Evolutionary conservation across 371 early-diverging fungal species (phyloP).

Genomic region (Mucor saturninus): DNA sequence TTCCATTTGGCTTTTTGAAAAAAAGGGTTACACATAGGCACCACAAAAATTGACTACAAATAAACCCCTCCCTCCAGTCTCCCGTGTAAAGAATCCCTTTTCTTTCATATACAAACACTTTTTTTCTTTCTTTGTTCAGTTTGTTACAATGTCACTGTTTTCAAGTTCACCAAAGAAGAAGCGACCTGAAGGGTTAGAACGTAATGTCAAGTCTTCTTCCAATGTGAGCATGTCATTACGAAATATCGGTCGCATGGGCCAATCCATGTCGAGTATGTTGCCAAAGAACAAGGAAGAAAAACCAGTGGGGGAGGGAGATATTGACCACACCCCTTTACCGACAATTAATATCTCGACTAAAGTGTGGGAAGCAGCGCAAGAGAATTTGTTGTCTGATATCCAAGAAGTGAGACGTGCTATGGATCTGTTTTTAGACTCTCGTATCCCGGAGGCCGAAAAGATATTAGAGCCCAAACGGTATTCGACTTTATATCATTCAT

Average conservation of each 20-base stretch:
- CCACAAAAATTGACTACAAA: too few species aligned
- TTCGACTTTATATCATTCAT: slow-evolving; percentile 66
- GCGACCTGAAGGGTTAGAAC: slow-evolving; percentile 87
- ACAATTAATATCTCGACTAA: slow-evolving; percentile 13
- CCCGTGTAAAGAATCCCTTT: too few species aligned
- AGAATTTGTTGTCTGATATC: slow-evolving; percentile 46
- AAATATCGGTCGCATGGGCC: slow-evolving; percentile 24
- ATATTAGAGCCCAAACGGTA: slow-evolving; percentile 52
- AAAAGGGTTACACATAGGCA: too few species aligned
- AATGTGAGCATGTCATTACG: slow-evolving; percentile 27
- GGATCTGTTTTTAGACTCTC: slow-evolving; percentile 71
- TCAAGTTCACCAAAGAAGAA: slow-evolving; percentile 82
- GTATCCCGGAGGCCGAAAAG: slow-evolving; percentile 66
- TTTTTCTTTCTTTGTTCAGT: slow-evolving; percentile 14
- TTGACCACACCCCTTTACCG: slow-evolving; percentile 32
- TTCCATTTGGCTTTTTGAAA: too few species aligned
- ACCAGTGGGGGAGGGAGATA: slow-evolving; percentile 40
- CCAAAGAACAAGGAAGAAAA: slow-evolving; percentile 18
- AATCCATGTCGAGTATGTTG: slow-evolving; percentile 19
- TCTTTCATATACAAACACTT: too few species aligned
- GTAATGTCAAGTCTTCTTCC: slow-evolving; percentile 77
- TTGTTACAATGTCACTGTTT: slow-evolving; percentile 53
- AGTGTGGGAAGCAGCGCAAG: slow-evolving; percentile 14
- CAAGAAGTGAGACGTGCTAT: slow-evolving; percentile 61
- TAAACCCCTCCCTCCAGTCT: too few species aligned